phyloP scores from a whole-genome alignment of 331 rosid genomes.

The Pyracantha coccinea region DNA sequence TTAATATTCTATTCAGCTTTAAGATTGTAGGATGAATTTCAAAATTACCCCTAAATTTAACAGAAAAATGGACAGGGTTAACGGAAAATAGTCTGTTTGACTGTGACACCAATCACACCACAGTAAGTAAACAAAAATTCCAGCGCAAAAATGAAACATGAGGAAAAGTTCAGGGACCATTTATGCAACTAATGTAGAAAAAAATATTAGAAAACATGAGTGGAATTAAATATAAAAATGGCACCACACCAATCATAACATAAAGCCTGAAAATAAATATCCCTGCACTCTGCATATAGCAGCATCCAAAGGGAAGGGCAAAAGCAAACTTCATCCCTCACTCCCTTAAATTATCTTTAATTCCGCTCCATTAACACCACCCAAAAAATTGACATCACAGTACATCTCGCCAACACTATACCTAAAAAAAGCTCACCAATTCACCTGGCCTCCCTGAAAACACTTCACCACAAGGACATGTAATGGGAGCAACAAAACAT shows the following conservation, averaged over 20 bases:
- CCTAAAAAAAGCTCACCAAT: not conserved
- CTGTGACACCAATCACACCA: too few species aligned
- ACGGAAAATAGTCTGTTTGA: too few species aligned
- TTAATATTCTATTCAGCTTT: too few species aligned
- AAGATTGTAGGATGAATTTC: too few species aligned
- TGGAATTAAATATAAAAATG: not conserved
- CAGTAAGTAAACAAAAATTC: too few species aligned
- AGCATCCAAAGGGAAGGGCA: not conserved
- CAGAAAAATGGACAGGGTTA: too few species aligned
- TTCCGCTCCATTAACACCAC: not conserved
- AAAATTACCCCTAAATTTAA: too few species aligned
- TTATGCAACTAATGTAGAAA: not conserved
- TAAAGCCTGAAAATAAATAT: not conserved
- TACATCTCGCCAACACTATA: not conserved
- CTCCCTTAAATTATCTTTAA: not conserved
- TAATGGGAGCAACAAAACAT: too few species aligned
- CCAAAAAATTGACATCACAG: not conserved
- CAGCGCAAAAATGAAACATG: too few species aligned
- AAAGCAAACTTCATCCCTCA: not conserved
- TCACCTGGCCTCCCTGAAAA: not conserved
- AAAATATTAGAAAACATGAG: not conserved
- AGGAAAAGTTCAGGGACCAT: too few species aligned
- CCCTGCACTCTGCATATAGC: not conserved
- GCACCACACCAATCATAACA: not conserved
- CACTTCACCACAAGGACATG: not conserved